These are phyloP conservation scores for Petunia secreta DNA, from an alignment of 257 asterid species.

Conservation along the genomic window DNA sequence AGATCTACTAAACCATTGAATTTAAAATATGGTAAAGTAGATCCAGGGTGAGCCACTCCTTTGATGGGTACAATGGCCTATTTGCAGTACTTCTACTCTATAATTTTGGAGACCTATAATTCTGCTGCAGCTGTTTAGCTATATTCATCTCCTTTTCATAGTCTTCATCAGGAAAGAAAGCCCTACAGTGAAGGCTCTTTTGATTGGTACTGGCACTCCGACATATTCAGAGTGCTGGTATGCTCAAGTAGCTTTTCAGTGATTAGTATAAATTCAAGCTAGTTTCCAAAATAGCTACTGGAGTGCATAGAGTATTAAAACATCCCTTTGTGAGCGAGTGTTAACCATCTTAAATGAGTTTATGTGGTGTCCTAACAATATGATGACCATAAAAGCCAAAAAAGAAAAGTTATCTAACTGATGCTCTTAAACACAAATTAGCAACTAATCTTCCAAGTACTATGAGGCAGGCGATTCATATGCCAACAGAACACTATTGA, in stretches of 20 bases:
- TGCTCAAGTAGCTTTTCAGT: not conserved
- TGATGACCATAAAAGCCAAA: slow-evolving; percentile 3
- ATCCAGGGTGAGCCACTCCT: no score
- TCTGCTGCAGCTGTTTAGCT: no score
- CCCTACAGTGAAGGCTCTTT: no score
- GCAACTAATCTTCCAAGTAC: slow-evolving; percentile 12
- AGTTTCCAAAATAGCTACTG: not conserved
- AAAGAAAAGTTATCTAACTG: not conserved
- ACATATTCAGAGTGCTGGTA: not conserved
- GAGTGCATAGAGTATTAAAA: not conserved
- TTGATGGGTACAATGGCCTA: no score
- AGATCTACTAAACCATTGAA: no score
- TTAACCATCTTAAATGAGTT: slow-evolving; percentile 18
- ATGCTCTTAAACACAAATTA: slow-evolving; percentile 3
- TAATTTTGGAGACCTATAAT: no score
- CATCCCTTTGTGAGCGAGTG: slow-evolving; percentile 8
- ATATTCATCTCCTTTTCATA: no score
- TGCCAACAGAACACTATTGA: slow-evolving; percentile 1
- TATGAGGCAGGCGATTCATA: slow-evolving; percentile 8
- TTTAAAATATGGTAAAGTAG: no score
- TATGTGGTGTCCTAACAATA: slow-evolving; percentile 8
- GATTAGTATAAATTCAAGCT: not conserved
- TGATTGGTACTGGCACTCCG: no score
- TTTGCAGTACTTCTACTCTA: no score
- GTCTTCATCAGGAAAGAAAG: no score